Evolutionary conservation across 805 yeast species (phyloP).

Genomic region (Lachancea kluyveri): DNA sequence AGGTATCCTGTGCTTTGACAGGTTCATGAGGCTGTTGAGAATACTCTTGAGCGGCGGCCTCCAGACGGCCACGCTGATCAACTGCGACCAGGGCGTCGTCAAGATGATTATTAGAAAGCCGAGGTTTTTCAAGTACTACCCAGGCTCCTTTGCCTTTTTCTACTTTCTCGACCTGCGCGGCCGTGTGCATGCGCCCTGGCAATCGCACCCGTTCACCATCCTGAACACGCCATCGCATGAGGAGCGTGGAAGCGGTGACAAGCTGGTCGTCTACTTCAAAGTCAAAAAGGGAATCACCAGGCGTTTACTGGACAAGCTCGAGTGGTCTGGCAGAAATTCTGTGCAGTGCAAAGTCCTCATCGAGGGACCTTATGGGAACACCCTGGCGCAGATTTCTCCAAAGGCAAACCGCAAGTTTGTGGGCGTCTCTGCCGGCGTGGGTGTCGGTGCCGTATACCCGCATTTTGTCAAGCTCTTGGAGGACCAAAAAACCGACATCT

Average conservation of each 20-base stretch:
- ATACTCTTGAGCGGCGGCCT: conserved; percentile 24
- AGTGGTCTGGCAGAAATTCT: conserved; percentile 20
- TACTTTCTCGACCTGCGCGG: conserved; percentile 46
- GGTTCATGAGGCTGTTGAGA: conserved; percentile 41
- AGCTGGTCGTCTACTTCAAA: conserved; percentile 36
- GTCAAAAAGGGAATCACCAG: conserved; percentile 44
- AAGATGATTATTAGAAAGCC: conserved; percentile 40
- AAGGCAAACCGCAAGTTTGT: conserved; percentile 34
- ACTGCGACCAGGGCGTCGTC: conserved; percentile 31
- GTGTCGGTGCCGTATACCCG: conserved; percentile 44
- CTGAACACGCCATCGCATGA: conserved; percentile 35
- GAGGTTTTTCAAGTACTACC: conserved; percentile 39
- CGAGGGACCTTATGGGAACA: conserved; percentile 69
- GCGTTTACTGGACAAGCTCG: conserved; percentile 28
- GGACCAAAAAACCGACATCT: conserved; percentile 19
- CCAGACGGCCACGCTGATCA: conserved; percentile 19
- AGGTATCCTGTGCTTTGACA: conserved; percentile 45
- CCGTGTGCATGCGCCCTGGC: conserved; percentile 44
- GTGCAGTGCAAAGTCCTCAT: conserved; percentile 32
- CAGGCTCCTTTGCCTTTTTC: conserved; percentile 54
- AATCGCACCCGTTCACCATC: conserved; percentile 69
- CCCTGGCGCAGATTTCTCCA: conserved; percentile 31
- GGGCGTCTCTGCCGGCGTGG: conserved; percentile 47
- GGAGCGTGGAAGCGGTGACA: conserved; percentile 25
- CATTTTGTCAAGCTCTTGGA: conserved; percentile 32